Evolutionary conservation across 805 yeast species (phyloP), one percentile per base, ranked within the genome.

Genomic region (Barnettozyma sucrosica): DNA sequence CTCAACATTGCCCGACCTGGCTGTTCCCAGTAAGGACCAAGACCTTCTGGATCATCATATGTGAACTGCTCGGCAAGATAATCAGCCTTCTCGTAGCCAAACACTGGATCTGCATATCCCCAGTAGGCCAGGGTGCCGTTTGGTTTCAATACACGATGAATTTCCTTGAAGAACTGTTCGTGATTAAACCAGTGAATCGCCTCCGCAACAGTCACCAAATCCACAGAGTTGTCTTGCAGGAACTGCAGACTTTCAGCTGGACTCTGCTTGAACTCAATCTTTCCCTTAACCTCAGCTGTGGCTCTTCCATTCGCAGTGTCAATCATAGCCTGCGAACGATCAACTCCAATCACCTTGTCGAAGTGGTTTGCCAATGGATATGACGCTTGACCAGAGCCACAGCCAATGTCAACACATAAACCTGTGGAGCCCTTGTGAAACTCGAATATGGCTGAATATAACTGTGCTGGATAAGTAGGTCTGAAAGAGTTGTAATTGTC

Each of bases 101-200:
- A 78, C 0, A 77, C 68, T 0, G 89, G 87, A 55, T 89, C 95
- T 36, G 76, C 80, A 59, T 89, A 89, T 4, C 86, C 85, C 85
- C 92, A 89, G 55, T 78, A 77, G 0, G 89, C 84, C 42, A 89
- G 59, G 0, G 89, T 82, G 2, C 93, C 95, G 19, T 72, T 70
- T 1, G 77, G 73, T 44, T 74, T 75, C 50, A 88, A 68, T 13
- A 79, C 66, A 5, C 77, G 57, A 19, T 68, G 64, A 2, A 77
- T 70, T 50, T 77, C 79, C 5, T 63, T 56, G 59, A 79, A 80
- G 60, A 81, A 83, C 25, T 55, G 53, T 0, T 68, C 66, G 49
- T 77, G 82, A 47, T 83, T 73, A 48, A 87, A 76, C 96, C 96
- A 89, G 65, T 89, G 97, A n/a, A 76, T 79, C 49, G 89, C 84